Base-by-base conservation (phyloP, 495 filamentous ascomycete genomes). In the Penicillium cinerascens region DNA sequence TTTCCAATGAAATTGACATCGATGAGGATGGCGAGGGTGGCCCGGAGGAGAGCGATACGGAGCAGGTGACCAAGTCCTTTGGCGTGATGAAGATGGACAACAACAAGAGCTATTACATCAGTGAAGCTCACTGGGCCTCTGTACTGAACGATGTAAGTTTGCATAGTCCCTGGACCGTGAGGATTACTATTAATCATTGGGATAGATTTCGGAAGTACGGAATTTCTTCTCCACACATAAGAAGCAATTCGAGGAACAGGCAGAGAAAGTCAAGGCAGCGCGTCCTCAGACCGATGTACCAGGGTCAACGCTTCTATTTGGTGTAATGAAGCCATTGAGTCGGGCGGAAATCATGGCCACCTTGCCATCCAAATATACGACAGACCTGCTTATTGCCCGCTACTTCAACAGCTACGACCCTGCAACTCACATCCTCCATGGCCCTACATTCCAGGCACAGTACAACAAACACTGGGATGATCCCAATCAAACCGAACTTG, bases 381-480 rank as follows among this genome's bases (percentile, higher is more conserved):
- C 92, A 22, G 86, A 96, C 62, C 86, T 89, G 37, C 73, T 98
- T 25, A 83, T 88, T 38, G 74, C 82, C 54, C 82, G 84, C 18
- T 90, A 85, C 58, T 89, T 89, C 68, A 86, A 83, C 56, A 82
- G 75, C 37, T 85, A 82, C 76, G 76, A 92, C 73, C 79, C 85
- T 66, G 71, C 91, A 76, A 76, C 92, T 73, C 82, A 89, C 67
- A 85, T 96, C 55, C 81, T 97, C 45, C 92, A 97, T 62, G 84
- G 82, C 1, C 91, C 91, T 21, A 87, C 88, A 0, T 96, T 96
- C 58, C 87, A 92, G 60, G 81, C 86, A 54, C 81, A 77, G 71
- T 89, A 96, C 49, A 89, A 95, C 48, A 78, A 81, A 58, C 88
- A 96, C 64, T 97, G 92, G 92, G 80, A 86, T 63, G 84, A 91